Percentiles rank a stretch among this genome's conserved stretches.
These are phyloP conservation scores for Penicillium sclerotigenum DNA, from an alignment of 2,329 filamentous ascomycete genomes.

Conservation along the genomic window DNA sequence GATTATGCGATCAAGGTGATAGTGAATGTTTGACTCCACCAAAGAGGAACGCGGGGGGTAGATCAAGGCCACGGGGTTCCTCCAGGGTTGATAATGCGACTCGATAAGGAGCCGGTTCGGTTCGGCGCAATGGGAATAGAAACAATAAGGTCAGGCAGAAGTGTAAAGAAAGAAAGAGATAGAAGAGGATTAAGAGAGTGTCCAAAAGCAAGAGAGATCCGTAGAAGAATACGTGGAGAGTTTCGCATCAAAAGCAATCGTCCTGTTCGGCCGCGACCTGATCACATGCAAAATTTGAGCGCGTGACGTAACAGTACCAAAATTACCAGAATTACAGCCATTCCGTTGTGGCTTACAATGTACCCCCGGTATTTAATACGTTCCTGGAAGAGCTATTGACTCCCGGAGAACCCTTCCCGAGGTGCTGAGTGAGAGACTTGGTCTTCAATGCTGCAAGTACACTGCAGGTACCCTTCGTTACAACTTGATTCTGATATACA, in stretches of 20 bases:
- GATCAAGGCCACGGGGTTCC: slow-evolving; percentile 6
- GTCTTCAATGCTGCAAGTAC: neutral
- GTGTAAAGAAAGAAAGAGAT: neutral
- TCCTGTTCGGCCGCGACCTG: slow-evolving; percentile 17
- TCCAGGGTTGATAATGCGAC: slow-evolving; percentile 9
- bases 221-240: slow-evolving; percentile 5
- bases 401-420: slow-evolving; percentile 3
- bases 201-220: slow-evolving; percentile 15
- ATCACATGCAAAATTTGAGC: slow-evolving; percentile 41
- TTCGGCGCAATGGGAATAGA: slow-evolving; percentile 5
- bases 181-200: slow-evolving; percentile 7
- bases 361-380: slow-evolving; percentile 9
- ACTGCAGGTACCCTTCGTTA: neutral
- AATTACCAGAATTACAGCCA: slow-evolving; percentile 17
- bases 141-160: neutral
- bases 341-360: neutral
- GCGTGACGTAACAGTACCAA: slow-evolving; percentile 38
- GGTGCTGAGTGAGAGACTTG: neutral
- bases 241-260: slow-evolving; percentile 18
- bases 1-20: neutral
- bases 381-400: slow-evolving; percentile 9
- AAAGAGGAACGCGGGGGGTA: slow-evolving; percentile 7
- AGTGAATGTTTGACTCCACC: slow-evolving; percentile 4
- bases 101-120: slow-evolving; percentile 1
- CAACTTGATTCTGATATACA: neutral